phyloP scores from a whole-genome alignment of 495 filamentous ascomycete genomes.

The Neurospora terricola region DNA sequence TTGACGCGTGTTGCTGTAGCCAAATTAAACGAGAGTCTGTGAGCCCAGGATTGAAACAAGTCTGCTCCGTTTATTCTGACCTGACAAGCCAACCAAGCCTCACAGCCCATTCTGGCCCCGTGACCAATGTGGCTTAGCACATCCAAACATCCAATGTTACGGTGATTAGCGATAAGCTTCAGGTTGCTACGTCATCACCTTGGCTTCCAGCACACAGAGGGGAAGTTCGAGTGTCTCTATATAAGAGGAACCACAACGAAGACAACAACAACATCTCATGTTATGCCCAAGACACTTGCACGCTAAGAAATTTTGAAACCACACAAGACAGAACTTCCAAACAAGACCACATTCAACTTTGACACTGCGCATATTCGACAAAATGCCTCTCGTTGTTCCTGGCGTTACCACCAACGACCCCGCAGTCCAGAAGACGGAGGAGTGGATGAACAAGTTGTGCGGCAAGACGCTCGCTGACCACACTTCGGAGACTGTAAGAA shows the following conservation, averaged over 20 bases:
- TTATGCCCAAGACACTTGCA: neutral
- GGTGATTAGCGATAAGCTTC: neutral
- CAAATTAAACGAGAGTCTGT: too few species aligned
- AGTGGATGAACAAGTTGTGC: constrained; percentile 65
- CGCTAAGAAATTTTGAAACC: neutral
- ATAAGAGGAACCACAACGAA: neutral
- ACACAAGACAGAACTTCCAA: neutral
- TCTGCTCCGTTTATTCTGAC: neutral
- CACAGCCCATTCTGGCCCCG: neutral
- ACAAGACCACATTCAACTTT: neutral
- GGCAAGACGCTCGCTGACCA: constrained; percentile 54
- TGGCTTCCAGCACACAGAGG: neutral
- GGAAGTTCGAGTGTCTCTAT: neutral
- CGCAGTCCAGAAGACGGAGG: constrained; percentile 42
- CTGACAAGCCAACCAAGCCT: neutral
- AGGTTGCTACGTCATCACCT: neutral
- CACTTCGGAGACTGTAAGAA: constrained; percentile 34
- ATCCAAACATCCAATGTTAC: neutral
- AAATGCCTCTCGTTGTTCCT: constrained; percentile 77
- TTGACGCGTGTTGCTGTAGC: too few species aligned
- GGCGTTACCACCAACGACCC: constrained; percentile 52
- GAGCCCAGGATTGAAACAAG: too few species aligned
- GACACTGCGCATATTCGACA: constrained; percentile 17
- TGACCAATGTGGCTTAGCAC: neutral
- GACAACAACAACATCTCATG: neutral